Base-by-base conservation (phyloP, 2,329 filamentous ascomycete species). In the Exophiala mesophila region DNA sequence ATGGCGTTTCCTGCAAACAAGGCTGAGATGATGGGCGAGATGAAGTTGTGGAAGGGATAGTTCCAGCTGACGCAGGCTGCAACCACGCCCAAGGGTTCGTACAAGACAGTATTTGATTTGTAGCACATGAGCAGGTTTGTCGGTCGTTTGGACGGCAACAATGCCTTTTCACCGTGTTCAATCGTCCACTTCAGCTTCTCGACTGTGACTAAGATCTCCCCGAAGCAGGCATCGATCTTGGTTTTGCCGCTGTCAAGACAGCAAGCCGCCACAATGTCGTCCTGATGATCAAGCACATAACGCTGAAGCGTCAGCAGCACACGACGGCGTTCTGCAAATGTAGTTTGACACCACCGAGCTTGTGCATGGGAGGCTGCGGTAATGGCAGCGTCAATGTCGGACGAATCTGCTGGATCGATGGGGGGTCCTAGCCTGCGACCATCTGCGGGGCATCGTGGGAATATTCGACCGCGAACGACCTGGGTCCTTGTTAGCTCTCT, bases 151-250 rank as follows among this genome's bases (percentile, higher is more conserved):
- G 83, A 83, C 0, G 87, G 78, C 24, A 66, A 66, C 53, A 98
- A 67, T 1, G 88, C 85, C 57, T 78, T 79, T 65, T 96, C 89
- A 55, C 92, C 92, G 65, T 98, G 88, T 52, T 81, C 72, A 50
- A 97, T 82, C 3, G 88, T 95, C 92, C 92, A 98, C 59, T 85
- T 82, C 47, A 98, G 74, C 71, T 95, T 96, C 72, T 97, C 92
- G 0, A 78, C 82, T 5, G 92, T 96, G 30, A 96, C 88, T 41
- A 98, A 73, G 51, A 97, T 89, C 73, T 98, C 92, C 39, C 92
- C 92, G 42, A 98, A 81, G 55, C 85, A 82, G 1, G 90, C 92
- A 66, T 98, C 92, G 28, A 97, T 81, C 71, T 90, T 85, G 2
- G 94, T 96, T 74, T 98, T 98, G 51, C 92, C 92, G 30, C 87